Base-by-base conservation (phyloP, 345 rosid genomes). In the Gossypium stocksii region DNA sequence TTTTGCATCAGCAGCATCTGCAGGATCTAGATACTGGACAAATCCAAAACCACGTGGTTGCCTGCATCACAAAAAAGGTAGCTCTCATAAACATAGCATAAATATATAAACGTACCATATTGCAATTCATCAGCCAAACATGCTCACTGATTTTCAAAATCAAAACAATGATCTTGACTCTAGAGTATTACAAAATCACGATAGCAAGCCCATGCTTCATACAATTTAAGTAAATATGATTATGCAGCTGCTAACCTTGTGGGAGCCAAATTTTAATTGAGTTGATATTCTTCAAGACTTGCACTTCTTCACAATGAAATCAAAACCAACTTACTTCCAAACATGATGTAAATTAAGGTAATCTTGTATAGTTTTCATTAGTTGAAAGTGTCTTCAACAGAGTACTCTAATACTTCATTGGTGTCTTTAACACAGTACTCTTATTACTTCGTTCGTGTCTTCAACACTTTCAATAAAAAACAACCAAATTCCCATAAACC, bases 1-100 rank as follows among this genome's bases (percentile, higher is more conserved):
- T 75, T 94, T 90, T 34, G 97, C 97, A 66, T 66, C 70, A 73
- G 86, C 92, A 53, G 62, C 62, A 89, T 94, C 98, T 71, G 86
- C 92, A 49, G 93, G 89, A 74, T 66, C 71, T 20, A 49, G n/a
- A 63, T 66, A 46, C 71, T 66, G 71, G 17, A 66, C 38, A 66
- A 66, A 66, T 14, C 71, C 71, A 46, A 45, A 66, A 46, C 71
- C 71, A 12, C 71, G 71, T 2, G 54, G 71, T 46, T 46, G 38
- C n/a, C 71, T 66, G 54, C 38, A 66, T 13, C 17, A 64, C 49
- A 64, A 65, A 65, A 13, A 65, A 45, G 54, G 19, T 7, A 66
- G 54, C 53, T 66, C 29, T 2, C 53, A n/a, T 59, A 48, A 52
- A 27, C 41, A 22, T 29, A 4, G 58, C 12, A 44, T 19, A 46